These are phyloP conservation scores for Hypoxylon sp. DNA, from an alignment of 2,329 filamentous ascomycete genomes.

Conservation along the genomic window DNA sequence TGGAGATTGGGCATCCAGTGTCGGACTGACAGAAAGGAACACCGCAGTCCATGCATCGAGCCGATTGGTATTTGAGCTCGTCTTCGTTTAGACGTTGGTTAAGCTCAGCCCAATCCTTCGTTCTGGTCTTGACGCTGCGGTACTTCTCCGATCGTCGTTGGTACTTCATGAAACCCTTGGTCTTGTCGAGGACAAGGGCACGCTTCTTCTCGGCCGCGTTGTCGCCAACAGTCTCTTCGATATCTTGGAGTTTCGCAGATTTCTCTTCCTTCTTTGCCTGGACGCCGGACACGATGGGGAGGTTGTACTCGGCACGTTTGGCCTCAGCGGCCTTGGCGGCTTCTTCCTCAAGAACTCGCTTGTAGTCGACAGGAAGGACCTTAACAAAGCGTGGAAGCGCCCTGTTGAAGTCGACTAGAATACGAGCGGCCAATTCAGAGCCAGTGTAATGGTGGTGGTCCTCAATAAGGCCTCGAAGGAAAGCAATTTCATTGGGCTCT, in stretches of 20 bases:
- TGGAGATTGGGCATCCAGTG: slow-evolving; percentile 93
- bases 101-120: slow-evolving; percentile 94
- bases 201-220: slow-evolving; percentile 89
- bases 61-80: slow-evolving; percentile 95
- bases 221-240: slow-evolving; percentile 92
- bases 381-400: slow-evolving; percentile 93
- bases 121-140: slow-evolving; percentile 84
- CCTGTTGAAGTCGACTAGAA: slow-evolving; percentile 94
- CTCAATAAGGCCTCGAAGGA: slow-evolving; percentile 90
- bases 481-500: slow-evolving; percentile 90
- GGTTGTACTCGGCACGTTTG: slow-evolving; percentile 85
- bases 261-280: slow-evolving; percentile 77
- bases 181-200: slow-evolving; percentile 96
- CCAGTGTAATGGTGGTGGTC: slow-evolving; percentile 99
- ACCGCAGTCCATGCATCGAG: slow-evolving; percentile 98
- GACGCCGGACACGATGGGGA: slow-evolving; percentile 81
- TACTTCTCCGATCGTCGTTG: slow-evolving; percentile 94
- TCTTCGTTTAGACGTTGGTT: slow-evolving; percentile 90
- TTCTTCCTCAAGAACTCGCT: slow-evolving; percentile 89
- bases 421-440: slow-evolving; percentile 92
- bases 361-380: slow-evolving; percentile 95
- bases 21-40: slow-evolving; percentile 98
- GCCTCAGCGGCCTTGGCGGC: slow-evolving; percentile 87
- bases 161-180: slow-evolving; percentile 97
- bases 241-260: slow-evolving; percentile 80